Conservation (phyloP, 352 stramenopile species). For the Globisporangium okanoganense region DNA sequence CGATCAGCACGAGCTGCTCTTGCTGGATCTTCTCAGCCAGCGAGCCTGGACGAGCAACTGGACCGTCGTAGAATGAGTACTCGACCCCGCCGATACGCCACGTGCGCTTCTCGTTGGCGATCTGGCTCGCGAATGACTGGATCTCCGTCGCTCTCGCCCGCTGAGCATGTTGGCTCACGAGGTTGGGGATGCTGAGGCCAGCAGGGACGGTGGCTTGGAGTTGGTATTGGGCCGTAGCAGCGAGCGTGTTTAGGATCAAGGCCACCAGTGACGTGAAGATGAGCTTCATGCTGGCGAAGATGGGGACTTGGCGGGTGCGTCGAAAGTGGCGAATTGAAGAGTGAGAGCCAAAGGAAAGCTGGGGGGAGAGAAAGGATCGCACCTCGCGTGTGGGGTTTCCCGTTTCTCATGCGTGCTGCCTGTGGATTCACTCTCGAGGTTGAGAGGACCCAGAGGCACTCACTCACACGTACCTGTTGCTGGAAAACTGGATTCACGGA, state of each 20-base stretch:
- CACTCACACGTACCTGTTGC: no score
- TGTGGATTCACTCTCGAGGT: no score
- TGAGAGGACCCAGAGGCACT: no score
- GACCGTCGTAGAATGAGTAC: slow-evolving; percentile 32
- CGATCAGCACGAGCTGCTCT: no score
- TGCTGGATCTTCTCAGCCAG: slow-evolving; percentile 13
- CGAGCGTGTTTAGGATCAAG: neutral
- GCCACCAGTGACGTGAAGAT: neutral
- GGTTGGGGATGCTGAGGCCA: slow-evolving; percentile 4
- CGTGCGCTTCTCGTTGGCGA: slow-evolving; percentile 11
- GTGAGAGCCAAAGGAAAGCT: no score
- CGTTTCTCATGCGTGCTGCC: no score
- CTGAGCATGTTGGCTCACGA: neutral
- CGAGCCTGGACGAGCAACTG: slow-evolving; percentile 23
- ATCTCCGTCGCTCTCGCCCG: neutral
- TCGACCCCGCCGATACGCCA: neutral
- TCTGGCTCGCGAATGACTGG: neutral
- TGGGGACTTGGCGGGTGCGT: neutral
- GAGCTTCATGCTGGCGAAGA: neutral
- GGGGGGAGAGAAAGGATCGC: no score
- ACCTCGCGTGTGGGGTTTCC: no score
- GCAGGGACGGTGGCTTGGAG: no score
- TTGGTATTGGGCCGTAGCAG: no score
- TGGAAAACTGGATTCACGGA: no score
- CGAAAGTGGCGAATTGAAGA: slow-evolving; percentile 9